phyloP scores from a whole-genome alignment of 306 rosid genomes.

The Nissolia schottii region DNA sequence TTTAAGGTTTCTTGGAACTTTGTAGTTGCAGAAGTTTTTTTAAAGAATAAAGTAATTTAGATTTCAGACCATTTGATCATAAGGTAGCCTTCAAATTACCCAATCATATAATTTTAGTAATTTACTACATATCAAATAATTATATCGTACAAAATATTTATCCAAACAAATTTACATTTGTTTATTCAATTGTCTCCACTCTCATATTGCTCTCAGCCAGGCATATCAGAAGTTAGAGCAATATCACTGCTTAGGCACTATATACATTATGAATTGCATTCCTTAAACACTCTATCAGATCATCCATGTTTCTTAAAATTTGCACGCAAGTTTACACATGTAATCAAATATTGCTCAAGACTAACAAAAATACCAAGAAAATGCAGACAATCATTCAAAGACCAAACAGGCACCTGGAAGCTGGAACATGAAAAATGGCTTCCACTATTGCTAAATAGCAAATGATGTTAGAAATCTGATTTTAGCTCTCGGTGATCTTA shows the following conservation, averaged over 20 bases:
- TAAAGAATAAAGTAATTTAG: neutral
- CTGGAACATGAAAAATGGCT: neutral
- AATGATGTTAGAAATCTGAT: constrained; percentile 19
- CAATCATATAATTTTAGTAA: neutral
- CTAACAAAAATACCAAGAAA: neutral
- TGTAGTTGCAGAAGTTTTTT: neutral
- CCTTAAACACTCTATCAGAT: neutral
- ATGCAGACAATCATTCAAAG: constrained; percentile 8
- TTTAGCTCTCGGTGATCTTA: constrained; percentile 10
- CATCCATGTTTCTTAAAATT: neutral
- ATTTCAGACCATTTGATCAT: neutral
- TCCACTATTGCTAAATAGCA: constrained; percentile 12
- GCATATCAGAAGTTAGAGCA: neutral
- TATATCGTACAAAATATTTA: no score
- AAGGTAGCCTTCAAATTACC: neutral
- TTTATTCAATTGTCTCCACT: neutral
- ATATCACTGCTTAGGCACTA: neutral
- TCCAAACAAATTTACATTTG: neutral
- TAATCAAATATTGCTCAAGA: constrained; percentile 10
- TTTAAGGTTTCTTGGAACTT: no score
- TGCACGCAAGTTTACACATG: neutral
- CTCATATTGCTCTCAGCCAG: neutral
- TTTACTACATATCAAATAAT: neutral
- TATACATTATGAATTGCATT: neutral
- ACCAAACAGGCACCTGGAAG: constrained; percentile 14